A percentile compares a stretch with the other conserved stretches of the same genome.
Conservation (phyloP, 78 protist genomes). For the Dictyostelium purpureum region DNA sequence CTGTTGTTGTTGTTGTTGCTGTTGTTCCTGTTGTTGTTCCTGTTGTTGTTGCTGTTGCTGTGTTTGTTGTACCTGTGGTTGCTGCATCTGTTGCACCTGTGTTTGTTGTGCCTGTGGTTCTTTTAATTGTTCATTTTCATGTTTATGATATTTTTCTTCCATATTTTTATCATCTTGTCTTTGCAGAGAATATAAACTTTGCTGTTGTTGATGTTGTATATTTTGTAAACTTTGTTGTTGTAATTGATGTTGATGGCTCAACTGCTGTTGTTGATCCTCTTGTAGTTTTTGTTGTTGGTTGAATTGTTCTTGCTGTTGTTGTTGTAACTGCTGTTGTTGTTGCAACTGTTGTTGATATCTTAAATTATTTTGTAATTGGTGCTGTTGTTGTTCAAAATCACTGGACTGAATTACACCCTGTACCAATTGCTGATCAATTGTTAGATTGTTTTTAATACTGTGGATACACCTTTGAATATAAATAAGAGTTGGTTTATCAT, state of each 20-base stretch:
- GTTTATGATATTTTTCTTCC: not conserved
- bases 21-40: not conserved
- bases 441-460: not conserved
- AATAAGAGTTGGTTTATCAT: slow-evolving; percentile 67
- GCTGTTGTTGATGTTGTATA: not conserved
- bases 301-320: no score
- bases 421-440: no score
- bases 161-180: not conserved
- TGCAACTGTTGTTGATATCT: no score
- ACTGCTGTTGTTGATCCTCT: no score
- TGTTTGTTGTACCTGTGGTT: not conserved
- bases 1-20: not conserved
- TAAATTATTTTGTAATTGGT: no score
- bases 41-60: not conserved
- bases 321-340: no score
- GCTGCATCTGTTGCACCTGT: not conserved
- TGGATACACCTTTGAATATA: slow-evolving; percentile 35
- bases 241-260: not conserved
- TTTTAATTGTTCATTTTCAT: not conserved
- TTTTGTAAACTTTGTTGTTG: not conserved
- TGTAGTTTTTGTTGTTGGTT: no score
- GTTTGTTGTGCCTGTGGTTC: not conserved
- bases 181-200: not conserved
- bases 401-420: no score
- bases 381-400: no score